Conservation (phyloP, 257 asterid genomes). For the Fraxinus quadrangulata region DNA sequence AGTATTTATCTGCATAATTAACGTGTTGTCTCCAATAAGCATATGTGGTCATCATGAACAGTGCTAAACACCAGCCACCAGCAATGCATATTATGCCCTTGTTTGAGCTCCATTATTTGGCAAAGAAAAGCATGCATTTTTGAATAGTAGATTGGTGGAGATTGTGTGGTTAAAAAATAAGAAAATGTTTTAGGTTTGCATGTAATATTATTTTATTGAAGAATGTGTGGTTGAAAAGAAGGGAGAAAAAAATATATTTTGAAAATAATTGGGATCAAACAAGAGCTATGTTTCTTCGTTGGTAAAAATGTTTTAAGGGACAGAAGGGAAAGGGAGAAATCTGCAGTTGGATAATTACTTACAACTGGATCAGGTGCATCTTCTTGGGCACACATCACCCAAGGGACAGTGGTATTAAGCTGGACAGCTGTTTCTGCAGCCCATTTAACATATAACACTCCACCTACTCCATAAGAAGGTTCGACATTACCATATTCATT, state of each 20-base stretch:
- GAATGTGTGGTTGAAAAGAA: too few species aligned
- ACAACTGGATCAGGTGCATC: conserved; percentile 86
- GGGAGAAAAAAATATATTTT: too few species aligned
- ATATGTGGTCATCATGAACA: not conserved
- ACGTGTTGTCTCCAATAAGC: conserved; percentile 17
- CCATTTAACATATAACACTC: conserved; percentile 66
- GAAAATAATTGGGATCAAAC: too few species aligned
- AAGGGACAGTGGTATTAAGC: conserved; percentile 72
- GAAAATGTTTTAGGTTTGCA: too few species aligned
- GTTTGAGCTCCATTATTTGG: too few species aligned
- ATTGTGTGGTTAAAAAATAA: too few species aligned
- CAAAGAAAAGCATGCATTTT: too few species aligned
- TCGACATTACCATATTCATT: conserved; percentile 85
- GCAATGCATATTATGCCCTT: not conserved
- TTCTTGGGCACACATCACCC: conserved; percentile 79
- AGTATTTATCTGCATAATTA: conserved; percentile 71
- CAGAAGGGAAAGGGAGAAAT: not conserved
- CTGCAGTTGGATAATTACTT: conserved; percentile 26
- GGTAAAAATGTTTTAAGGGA: not conserved
- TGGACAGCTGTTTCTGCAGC: conserved; percentile 78
- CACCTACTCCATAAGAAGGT: conserved; percentile 62
- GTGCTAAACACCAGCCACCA: conserved; percentile 2
- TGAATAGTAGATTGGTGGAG: too few species aligned
- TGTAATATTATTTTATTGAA: too few species aligned
- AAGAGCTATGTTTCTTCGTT: not conserved